Percentiles rank a stretch among this genome's conserved stretches.
Conservation (phyloP, 768 basidiomycete genomes). For the Russula virescens region DNA sequence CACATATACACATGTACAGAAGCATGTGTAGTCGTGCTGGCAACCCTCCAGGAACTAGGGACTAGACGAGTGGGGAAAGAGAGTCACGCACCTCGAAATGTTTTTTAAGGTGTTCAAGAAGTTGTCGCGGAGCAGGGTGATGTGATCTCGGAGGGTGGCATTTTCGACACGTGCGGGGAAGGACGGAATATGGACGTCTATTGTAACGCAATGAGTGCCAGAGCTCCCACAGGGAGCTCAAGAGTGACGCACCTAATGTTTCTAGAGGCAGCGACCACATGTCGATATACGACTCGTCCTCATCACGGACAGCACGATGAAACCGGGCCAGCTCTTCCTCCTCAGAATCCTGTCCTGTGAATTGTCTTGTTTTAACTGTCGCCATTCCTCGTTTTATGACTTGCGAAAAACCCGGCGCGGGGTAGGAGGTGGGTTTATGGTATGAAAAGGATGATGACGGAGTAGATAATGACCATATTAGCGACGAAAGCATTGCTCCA, state of each 20-base stretch:
- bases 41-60: conserved; percentile 13
- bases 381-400: conserved; percentile 20
- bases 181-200: conserved; percentile 22
- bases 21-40: neutral
- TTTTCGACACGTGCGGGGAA: conserved; percentile 6
- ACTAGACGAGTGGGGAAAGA: conserved; percentile 1
- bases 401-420: conserved; percentile 7
- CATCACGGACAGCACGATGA: conserved; percentile 16
- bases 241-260: conserved; percentile 15
- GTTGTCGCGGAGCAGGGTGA: conserved; percentile 13
- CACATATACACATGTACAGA: neutral
- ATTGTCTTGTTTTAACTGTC: neutral
- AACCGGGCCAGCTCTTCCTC: conserved; percentile 13
- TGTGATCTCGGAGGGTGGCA: conserved; percentile 13
- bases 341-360: neutral
- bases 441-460: conserved; percentile 17
- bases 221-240: too few relatives aligned
- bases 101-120: conserved; percentile 18
- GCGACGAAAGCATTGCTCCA: conserved; percentile 20
- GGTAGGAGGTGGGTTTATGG: conserved; percentile 6
- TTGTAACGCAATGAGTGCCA: neutral
- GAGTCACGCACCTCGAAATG: conserved; percentile 15
- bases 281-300: conserved; percentile 6
- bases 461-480: conserved; percentile 25
- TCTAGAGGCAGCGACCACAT: conserved; percentile 18